Conservation (phyloP, 495 filamentous ascomycete species). For the Filosporella fistucella region DNA sequence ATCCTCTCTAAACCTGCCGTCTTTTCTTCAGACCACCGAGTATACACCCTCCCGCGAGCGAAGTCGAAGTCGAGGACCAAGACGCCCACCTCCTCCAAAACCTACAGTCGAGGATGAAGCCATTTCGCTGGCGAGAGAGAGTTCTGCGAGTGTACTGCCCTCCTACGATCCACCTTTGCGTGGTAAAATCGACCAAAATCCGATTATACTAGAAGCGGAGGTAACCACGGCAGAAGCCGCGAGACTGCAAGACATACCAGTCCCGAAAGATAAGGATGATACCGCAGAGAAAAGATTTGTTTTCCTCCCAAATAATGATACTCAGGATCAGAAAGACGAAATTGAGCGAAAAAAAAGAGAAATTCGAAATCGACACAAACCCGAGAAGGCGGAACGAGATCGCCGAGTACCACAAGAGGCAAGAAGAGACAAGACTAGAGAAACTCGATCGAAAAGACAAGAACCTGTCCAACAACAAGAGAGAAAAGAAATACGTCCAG, state of each 20-base stretch:
- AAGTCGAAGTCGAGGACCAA: conserved; percentile 10
- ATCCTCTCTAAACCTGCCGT: conserved; percentile 2
- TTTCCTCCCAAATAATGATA: conserved; percentile 6
- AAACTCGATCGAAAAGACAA: not conserved
- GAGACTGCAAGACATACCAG: conserved; percentile 16
- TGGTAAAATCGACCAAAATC: conserved; percentile 23
- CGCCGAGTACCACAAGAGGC: too few species aligned
- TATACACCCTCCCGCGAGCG: not conserved
- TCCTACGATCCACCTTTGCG: conserved; percentile 23
- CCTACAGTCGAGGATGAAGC: conserved; percentile 24
- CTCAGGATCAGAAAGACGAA: conserved; percentile 7
- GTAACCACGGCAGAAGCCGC: conserved; percentile 16
- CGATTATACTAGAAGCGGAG: conserved; percentile 23
- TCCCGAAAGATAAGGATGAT: conserved; percentile 10
- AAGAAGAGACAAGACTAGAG: conserved; percentile 4
- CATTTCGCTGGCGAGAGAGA: conserved; percentile 20
- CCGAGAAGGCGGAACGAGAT: not conserved
- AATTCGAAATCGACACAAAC: conserved; percentile 1
- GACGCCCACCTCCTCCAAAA: conserved; percentile 10
- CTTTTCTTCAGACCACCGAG: not conserved
- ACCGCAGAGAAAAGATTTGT: conserved; percentile 23
- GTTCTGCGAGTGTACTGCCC: not conserved
- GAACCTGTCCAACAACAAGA: too few species aligned
- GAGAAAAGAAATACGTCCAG: too few species aligned
- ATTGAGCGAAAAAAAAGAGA: conserved; percentile 19